These are phyloP conservation scores for Polygonum aviculare DNA, from an alignment of 148 eudicot genomes.

Conservation along the genomic window DNA sequence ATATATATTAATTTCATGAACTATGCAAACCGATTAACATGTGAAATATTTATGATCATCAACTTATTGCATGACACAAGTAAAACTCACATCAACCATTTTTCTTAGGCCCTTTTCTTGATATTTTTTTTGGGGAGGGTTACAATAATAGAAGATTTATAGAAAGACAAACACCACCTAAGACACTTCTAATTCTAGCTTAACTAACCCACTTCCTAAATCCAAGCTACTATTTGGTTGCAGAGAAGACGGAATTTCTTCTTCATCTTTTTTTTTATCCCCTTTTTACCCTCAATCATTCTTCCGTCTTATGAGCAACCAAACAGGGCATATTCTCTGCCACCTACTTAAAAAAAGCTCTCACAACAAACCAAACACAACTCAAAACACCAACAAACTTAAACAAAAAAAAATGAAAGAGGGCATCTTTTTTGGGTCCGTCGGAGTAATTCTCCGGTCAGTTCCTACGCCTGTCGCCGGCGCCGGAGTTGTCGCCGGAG, in stretches of 20 bases:
- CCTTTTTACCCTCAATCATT: not conserved
- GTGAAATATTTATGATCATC: not conserved
- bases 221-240: constrained; percentile 10
- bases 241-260: constrained; percentile 12
- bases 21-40: not conserved
- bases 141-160: not conserved
- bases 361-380: not conserved
- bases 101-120: not conserved
- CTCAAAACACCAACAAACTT: not conserved
- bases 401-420: not conserved
- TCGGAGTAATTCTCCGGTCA: not conserved
- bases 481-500: not conserved
- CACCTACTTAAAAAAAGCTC: not conserved
- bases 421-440: not conserved
- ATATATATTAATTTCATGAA: no score
- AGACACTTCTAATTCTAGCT: constrained; percentile 6
- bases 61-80: not conserved
- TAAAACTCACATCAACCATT: not conserved
- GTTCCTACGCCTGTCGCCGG: not conserved
- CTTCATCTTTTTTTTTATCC: not conserved
- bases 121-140: not conserved
- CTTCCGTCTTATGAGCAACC: constrained; percentile 15
- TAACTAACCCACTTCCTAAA: constrained; percentile 7
- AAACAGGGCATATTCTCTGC: constrained; percentile 1
- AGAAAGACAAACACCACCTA: constrained; percentile 7